Evolutionary conservation across 352 stramenopile genomes (phyloP), one percentile per base, ranked within the genome.

Genomic region (Phytopythium delawarense): DNA sequence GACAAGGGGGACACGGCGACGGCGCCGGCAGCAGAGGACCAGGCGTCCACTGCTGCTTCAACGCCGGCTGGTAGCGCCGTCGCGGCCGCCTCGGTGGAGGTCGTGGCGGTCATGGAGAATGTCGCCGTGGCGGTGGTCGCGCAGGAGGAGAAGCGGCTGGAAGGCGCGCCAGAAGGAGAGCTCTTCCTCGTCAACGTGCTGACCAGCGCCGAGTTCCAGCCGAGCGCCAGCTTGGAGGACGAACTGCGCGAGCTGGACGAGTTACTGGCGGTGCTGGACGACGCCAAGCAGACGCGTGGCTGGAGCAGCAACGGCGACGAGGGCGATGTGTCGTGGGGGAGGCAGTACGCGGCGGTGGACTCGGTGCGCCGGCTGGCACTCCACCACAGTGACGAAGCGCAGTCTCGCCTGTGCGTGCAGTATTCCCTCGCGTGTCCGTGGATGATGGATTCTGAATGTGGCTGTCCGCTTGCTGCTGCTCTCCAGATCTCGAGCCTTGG

Each of bases 181-280:
- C 59, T 91, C 1, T 91, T 84, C 48, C 46, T 82, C 4, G 82
- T 89, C 51, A 83, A 66, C 1, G 72, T 89, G 55, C 71, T 81
- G 15, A 50, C 67, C 16, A 63, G 76, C 0, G 67, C 75, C 8
- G 79, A 91, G 44, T 65, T 91, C 32, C 49, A 52, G 9, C 65
- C 72, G n/a, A 80, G 76, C 18, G 34, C 35, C 0, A 72, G 87
- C 16, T 61, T 69, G 1, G 56, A 65, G 9, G 54, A 57, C 0
- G 79, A 91, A 21, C 35, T 63, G 21, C 21, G 69, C 30, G 59
- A 65, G 20, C 50, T 91, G 39, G 58, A 78, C 21, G 48, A 66
- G 16, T 25, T 91, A 50, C 55, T 84, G 45, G 37, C 40, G 35
- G 16, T 30, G 21, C 25, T 63, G 30, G 37, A 63, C 18, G 6